phyloP scores from a whole-genome alignment of 352 stramenopile species.

The Pythium plurisporium region DNA sequence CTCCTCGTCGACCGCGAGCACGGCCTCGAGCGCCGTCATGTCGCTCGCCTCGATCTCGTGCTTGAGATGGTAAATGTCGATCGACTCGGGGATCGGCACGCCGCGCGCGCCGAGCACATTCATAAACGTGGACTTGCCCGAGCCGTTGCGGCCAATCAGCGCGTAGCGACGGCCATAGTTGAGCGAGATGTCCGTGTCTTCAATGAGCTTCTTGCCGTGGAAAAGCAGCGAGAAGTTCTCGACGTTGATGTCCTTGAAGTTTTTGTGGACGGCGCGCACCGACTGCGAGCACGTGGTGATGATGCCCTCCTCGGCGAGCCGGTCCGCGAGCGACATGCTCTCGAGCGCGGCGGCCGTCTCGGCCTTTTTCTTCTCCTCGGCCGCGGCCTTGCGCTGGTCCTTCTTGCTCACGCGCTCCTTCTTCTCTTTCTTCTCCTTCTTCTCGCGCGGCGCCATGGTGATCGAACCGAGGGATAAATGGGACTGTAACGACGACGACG shows the following conservation, averaged over 20 bases:
- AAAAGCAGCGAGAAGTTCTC: slow-evolving; percentile 96
- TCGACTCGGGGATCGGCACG: slow-evolving; percentile 93
- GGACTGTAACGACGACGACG: neutral
- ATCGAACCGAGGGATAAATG: neutral
- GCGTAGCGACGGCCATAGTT: slow-evolving; percentile 98
- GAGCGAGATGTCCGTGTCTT: slow-evolving; percentile 94
- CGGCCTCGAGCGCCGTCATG: slow-evolving; percentile 93
- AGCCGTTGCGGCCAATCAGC: slow-evolving; percentile 95
- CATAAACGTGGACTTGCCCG: slow-evolving; percentile 96
- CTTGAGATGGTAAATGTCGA: slow-evolving; percentile 97
- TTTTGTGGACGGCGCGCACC: slow-evolving; percentile 89
- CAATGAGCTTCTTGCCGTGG: slow-evolving; percentile 94
- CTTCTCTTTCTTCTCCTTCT: slow-evolving; percentile 72
- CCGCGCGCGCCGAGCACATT: slow-evolving; percentile 93
- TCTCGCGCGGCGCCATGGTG: slow-evolving; percentile 55
- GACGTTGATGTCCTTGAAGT: slow-evolving; percentile 98
- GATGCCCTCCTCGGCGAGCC: slow-evolving; percentile 92
- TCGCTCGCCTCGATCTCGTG: slow-evolving; percentile 95
- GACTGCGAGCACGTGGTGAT: slow-evolving; percentile 95
- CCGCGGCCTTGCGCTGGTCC: slow-evolving; percentile 65
- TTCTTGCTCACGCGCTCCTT: slow-evolving; percentile 67
- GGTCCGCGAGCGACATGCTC: slow-evolving; percentile 80
- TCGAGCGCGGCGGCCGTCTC: slow-evolving; percentile 59
- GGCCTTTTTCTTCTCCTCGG: slow-evolving; percentile 74
- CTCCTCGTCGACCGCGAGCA: slow-evolving; percentile 95